phyloP scores from a whole-genome alignment of 2,329 filamentous ascomycete genomes.

The Sordariomycetes sp. region DNA sequence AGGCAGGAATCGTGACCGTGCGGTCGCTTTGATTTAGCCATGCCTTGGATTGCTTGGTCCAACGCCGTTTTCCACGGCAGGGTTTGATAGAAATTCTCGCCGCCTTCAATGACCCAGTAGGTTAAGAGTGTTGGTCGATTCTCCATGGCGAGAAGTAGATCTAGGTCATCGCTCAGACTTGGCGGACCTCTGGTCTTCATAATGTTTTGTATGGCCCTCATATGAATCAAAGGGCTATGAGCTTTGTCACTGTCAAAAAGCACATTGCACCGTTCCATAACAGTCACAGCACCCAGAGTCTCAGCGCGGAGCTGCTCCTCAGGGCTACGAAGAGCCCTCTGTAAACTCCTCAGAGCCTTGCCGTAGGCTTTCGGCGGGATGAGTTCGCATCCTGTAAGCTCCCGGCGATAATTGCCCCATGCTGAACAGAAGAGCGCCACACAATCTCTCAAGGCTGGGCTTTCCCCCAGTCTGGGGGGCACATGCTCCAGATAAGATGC shows the following conservation, averaged over 20 bases:
- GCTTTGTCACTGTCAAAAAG: background rate
- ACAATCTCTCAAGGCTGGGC: background rate
- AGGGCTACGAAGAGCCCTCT: background rate
- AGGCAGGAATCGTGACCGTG: too few species aligned
- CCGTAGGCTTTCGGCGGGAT: background rate
- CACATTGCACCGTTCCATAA: background rate
- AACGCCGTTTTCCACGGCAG: background rate
- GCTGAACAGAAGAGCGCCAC: background rate
- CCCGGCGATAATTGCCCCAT: background rate
- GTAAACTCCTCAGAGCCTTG: background rate
- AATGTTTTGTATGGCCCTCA: background rate
- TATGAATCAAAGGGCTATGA: background rate
- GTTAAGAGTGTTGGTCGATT: background rate
- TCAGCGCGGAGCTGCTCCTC: background rate
- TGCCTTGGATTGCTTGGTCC: too few species aligned
- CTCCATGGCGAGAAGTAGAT: background rate
- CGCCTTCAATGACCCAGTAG: background rate
- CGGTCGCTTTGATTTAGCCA: too few species aligned
- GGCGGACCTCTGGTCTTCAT: background rate
- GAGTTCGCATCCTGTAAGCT: background rate
- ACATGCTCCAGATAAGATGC: background rate
- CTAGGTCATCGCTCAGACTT: background rate
- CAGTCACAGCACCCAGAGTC: background rate
- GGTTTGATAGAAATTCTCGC: background rate
- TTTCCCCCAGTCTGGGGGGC: background rate